phyloP scores from a whole-genome alignment of 2,329 filamentous ascomycete species.

The Leptoxyphium fumago region DNA sequence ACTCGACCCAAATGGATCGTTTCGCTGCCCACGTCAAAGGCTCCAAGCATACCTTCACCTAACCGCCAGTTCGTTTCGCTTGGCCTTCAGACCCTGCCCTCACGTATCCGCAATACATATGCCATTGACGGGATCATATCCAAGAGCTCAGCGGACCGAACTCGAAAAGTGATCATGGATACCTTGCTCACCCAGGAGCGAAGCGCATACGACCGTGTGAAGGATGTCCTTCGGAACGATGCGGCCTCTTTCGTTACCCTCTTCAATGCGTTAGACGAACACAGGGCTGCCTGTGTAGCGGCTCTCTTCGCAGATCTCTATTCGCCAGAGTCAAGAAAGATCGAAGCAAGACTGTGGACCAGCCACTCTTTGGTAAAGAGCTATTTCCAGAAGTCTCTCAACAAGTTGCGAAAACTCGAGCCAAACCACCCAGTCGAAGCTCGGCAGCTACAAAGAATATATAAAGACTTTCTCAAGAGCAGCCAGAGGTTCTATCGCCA shows the following conservation, averaged over 20 bases:
- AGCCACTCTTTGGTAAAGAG: conserved; percentile 64
- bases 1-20: conserved; percentile 36
- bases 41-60: conserved; percentile 40
- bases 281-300: conserved; percentile 56
- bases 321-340: conserved; percentile 45
- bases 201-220: conserved; percentile 14
- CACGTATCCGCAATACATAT: background rate
- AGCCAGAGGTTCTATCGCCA: conserved; percentile 79
- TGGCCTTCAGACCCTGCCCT: conserved; percentile 9
- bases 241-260: conserved; percentile 11
- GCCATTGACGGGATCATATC: background rate
- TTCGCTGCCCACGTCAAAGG: conserved; percentile 31
- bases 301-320: conserved; percentile 59
- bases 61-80: conserved; percentile 35
- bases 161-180: conserved; percentile 15
- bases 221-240: conserved; percentile 11
- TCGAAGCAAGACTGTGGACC: conserved; percentile 64
- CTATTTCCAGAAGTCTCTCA: conserved; percentile 58
- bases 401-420: conserved; percentile 31
- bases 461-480: conserved; percentile 71
- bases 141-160: background rate
- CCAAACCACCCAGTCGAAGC: conserved; percentile 45
- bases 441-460: conserved; percentile 69
- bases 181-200: conserved; percentile 17
- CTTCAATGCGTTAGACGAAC: conserved; percentile 20